phyloP scores from a whole-genome alignment of 139 green algal genomes.

The Chlorella ohadii region DNA sequence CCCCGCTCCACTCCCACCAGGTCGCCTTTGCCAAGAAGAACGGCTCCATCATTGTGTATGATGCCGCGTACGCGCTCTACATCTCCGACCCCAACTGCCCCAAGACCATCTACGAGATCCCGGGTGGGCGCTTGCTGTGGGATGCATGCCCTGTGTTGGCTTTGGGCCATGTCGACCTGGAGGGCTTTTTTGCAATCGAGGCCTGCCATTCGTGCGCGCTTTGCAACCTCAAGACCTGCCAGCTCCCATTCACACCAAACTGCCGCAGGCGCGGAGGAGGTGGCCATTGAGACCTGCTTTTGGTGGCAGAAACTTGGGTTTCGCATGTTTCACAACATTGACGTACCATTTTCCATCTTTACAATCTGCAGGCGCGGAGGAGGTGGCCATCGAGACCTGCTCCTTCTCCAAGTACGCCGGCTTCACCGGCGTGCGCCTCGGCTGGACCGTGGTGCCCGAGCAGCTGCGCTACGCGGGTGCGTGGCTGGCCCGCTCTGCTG shows the following conservation, averaged over 20 bases:
- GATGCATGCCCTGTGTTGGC: too few species aligned
- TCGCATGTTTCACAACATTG: too few species aligned
- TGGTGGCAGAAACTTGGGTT: too few species aligned
- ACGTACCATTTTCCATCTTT: too few species aligned
- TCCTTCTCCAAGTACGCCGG: constrained; percentile 98
- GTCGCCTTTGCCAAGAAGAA: constrained; percentile 79
- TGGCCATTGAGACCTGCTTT: constrained; percentile 94
- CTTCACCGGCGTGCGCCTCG: constrained; percentile 97
- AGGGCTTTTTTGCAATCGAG: too few species aligned
- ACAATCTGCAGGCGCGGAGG: constrained; percentile 77
- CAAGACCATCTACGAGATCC: constrained; percentile 98
- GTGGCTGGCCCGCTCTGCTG: too few species aligned
- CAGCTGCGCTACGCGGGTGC: constrained; percentile 63
- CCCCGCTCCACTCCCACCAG: too few species aligned
- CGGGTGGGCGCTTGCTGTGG: constrained; percentile 45
- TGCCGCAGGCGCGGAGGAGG: constrained; percentile 87
- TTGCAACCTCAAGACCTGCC: too few species aligned
- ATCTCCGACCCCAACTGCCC: constrained; percentile 94
- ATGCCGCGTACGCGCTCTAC: constrained; percentile 98
- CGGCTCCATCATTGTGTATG: constrained; percentile 95
- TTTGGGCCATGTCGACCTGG: too few species aligned
- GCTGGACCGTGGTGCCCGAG: constrained; percentile 98
- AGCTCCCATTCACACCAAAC: too few species aligned
- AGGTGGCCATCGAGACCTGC: constrained; percentile 94
- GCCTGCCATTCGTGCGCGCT: too few species aligned